A percentile compares a stretch with the other conserved stretches of the same genome.
These are phyloP conservation scores for Paecilomyces sp. DNA, from an alignment of 2,329 filamentous ascomycete genomes.

Conservation along the genomic window DNA sequence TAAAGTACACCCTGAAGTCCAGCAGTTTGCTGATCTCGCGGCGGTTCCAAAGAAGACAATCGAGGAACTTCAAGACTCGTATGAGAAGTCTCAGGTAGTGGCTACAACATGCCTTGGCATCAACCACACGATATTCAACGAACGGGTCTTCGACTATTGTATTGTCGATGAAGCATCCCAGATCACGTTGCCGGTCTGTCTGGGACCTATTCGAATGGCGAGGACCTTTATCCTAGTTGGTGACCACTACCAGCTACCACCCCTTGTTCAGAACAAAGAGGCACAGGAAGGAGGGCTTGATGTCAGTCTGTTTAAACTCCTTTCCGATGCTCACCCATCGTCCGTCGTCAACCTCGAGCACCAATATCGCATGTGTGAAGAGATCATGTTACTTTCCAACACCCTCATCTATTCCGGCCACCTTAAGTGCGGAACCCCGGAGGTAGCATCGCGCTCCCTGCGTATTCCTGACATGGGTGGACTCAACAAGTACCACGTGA, in stretches of 20 bases:
- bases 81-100: conserved; percentile 81
- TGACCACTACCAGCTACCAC: conserved; percentile 92
- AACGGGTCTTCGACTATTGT: conserved; percentile 91
- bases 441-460: conserved; percentile 64
- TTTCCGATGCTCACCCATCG: conserved; percentile 79
- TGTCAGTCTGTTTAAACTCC: conserved; percentile 84
- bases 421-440: conserved; percentile 78
- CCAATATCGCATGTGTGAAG: conserved; percentile 97
- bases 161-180: conserved; percentile 98
- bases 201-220: conserved; percentile 90
- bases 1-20: conserved; percentile 83
- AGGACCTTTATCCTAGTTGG: conserved; percentile 90
- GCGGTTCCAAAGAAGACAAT: conserved; percentile 66
- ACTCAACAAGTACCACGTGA: conserved; percentile 52
- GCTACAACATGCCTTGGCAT: conserved; percentile 93
- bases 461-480: conserved; percentile 58
- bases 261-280: conserved; percentile 85
- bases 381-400: conserved; percentile 92
- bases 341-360: conserved; percentile 89
- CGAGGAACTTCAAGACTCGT: conserved; percentile 75
- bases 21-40: conserved; percentile 74
- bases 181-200: conserved; percentile 89
- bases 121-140: conserved; percentile 79
- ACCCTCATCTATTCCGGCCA: conserved; percentile 86
- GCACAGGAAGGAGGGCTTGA: conserved; percentile 82